Evolutionary conservation across 2,329 filamentous ascomycete genomes (phyloP), one percentile per base, ranked within the genome.

Genomic region (Rhexocercosporidium sp.): DNA sequence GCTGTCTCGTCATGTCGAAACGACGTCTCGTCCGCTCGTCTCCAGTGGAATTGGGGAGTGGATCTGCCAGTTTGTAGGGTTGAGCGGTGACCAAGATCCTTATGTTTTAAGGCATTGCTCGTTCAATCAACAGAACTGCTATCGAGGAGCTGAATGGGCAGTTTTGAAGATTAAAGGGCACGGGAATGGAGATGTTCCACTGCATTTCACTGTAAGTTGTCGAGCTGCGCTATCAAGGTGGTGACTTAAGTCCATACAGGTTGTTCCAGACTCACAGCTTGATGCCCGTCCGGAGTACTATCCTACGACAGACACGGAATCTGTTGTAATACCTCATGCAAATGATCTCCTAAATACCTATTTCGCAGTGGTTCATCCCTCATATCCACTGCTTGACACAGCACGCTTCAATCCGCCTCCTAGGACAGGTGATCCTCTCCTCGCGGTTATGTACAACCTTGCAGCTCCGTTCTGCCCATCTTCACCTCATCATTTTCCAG

Each of bases 81-180:
- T 72, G 25, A 74, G 72, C 66, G 71, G 73, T 47, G 73, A 75
- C 64, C 73, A 74, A 49, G 73, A 75, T 64, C 72, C 72, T 3
- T 73, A 70, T 66, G 73, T 75, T 12, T 62, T 75, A 12, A 53
- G 71, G 27, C 72, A 75, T 65, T 75, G 70, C 62, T 71, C 72
- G 14, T 75, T 75, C 67, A 72, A 75, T 65, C 64, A 72, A 47
- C 63, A 71, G 44, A 73, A 74, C 53, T 75, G 71, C 57, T 75
- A 74, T 57, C 71, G 70, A 62, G 68, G 68, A 12, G 61, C 61
- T 29, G 72, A 74, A 51, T 75, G 72, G 73, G 69, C 71, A n/a
- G 66, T 71, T 51, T 54, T 74, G 41, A 68, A 71, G 41, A 67
- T 74, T 3, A 74, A 72, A 44, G 70, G 70, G 1, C 70, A 71